Percentiles rank a stretch among this genome's conserved stretches.
These are phyloP conservation scores for Dillenia turbinata DNA, from an alignment of 164 flowering plant species.

Conservation along the genomic window DNA sequence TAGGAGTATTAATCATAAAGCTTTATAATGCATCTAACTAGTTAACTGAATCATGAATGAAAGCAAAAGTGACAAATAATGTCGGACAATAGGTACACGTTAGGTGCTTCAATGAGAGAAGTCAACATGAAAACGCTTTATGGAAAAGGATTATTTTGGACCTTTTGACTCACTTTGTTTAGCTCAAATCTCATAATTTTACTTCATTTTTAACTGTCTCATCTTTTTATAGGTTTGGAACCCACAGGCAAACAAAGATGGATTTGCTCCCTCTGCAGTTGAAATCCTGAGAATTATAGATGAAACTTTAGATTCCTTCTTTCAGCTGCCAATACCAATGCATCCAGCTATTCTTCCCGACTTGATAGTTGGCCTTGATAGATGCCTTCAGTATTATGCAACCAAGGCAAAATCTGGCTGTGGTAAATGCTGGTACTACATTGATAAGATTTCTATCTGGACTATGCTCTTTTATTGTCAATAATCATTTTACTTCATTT, in stretches of 20 bases:
- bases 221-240: slow-evolving; percentile 65
- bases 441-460: not conserved
- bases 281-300: slow-evolving; percentile 71
- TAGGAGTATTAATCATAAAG: no score
- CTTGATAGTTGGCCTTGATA: slow-evolving; percentile 74
- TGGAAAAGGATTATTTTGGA: no score
- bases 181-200: no score
- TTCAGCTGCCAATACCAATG: slow-evolving; percentile 87
- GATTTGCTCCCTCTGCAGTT: slow-evolving; percentile 81
- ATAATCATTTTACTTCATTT: slow-evolving; percentile 5
- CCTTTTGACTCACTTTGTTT: no score
- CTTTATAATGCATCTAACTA: no score
- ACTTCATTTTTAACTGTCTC: not conserved
- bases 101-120: no score
- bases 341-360: slow-evolving; percentile 93
- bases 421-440: slow-evolving; percentile 40
- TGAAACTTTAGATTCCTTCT: slow-evolving; percentile 84
- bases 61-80: no score
- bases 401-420: slow-evolving; percentile 94
- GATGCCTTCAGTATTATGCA: slow-evolving; percentile 73
- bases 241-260: slow-evolving; percentile 65
- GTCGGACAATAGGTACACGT: no score
- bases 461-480: not conserved
- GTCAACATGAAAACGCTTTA: no score
- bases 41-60: no score